Evolutionary conservation across 2,329 filamentous ascomycete genomes (phyloP).

Genomic region (Alternaria gansuensis): DNA sequence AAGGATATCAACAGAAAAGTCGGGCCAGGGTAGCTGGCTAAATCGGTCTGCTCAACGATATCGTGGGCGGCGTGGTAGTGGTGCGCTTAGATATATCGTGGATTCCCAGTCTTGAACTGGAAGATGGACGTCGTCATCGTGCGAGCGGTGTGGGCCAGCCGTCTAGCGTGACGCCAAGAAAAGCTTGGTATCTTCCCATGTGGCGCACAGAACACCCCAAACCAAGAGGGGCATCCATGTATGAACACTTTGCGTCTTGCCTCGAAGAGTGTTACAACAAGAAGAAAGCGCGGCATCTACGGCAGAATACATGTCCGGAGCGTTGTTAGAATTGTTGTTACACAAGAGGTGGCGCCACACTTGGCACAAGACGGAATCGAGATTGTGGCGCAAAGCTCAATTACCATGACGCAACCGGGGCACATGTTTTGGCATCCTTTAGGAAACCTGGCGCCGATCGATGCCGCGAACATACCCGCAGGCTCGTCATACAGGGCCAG

Average conservation of each 20-base stretch:
- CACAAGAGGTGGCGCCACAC: constrained; percentile 10
- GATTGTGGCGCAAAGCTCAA: constrained; percentile 23
- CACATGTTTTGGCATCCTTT: constrained; percentile 16
- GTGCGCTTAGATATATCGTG: not conserved
- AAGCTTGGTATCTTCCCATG: constrained; percentile 16
- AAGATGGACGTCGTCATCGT: constrained; percentile 22
- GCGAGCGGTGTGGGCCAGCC: constrained; percentile 17
- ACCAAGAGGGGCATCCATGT: not conserved
- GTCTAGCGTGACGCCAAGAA: constrained; percentile 11
- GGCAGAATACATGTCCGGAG: not conserved
- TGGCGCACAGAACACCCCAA: constrained; percentile 10
- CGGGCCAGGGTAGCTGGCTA: no score
- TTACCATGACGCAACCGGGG: constrained; percentile 27
- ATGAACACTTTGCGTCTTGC: not conserved
- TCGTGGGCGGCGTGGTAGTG: not conserved
- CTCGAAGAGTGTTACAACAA: not conserved
- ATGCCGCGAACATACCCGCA: constrained; percentile 11
- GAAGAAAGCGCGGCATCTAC: not conserved
- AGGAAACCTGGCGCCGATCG: constrained; percentile 23
- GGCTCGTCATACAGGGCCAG: constrained; percentile 20
- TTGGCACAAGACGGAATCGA: constrained; percentile 11
- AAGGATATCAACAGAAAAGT: no score
- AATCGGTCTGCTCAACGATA: no score
- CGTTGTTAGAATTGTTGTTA: not conserved
- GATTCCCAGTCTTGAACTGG: not conserved